phyloP scores from a whole-genome alignment of 1,284 basidiomycete species.

The Ustilago sp. region DNA sequence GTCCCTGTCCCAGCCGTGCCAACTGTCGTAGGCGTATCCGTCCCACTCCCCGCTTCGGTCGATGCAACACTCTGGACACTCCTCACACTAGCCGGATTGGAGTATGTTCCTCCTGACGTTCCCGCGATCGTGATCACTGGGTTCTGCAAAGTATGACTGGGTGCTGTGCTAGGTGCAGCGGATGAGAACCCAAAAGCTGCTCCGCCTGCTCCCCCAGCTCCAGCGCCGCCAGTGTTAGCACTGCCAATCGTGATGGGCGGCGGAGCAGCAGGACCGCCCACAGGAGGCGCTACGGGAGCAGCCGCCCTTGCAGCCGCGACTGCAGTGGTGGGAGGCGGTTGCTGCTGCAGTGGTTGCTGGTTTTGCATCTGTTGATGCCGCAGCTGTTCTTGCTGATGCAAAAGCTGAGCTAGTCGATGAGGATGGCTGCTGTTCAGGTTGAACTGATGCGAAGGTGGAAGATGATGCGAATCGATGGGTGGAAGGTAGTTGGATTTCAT shows the following conservation, averaged over 20 bases:
- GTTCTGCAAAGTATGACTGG: slow-evolving; percentile 2
- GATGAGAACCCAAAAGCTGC: slow-evolving; percentile 5
- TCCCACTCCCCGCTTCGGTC: slow-evolving; percentile 5
- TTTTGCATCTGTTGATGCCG: slow-evolving; percentile 32
- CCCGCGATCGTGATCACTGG: slow-evolving; percentile 28
- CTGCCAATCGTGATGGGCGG: slow-evolving; percentile 34
- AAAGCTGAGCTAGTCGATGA: slow-evolving; percentile 24
- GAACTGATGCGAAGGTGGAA: slow-evolving; percentile 19
- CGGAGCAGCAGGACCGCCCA: slow-evolving; percentile 42
- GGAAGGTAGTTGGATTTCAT: slow-evolving; percentile 55
- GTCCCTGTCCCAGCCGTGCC: background rate
- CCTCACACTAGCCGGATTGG: slow-evolving; percentile 18
- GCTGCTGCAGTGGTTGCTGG: slow-evolving; percentile 5
- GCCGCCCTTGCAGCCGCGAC: background rate
- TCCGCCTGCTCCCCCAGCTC: background rate
- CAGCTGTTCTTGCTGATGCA: slow-evolving; percentile 35
- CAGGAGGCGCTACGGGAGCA: slow-evolving; percentile 6
- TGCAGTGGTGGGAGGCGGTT: background rate
- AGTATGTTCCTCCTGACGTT: slow-evolving; percentile 1
- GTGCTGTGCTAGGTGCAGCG: slow-evolving; percentile 16
- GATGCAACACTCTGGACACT: slow-evolving; percentile 13
- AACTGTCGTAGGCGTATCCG: slow-evolving; percentile 8
- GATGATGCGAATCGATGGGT: slow-evolving; percentile 38
- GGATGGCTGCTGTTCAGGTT: slow-evolving; percentile 26
- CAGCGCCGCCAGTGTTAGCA: slow-evolving; percentile 10